Evolutionary conservation across 208 protist genomes (phyloP), one percentile per base, ranked within the genome.

Genomic region (Wallacemonas collosoma): DNA sequence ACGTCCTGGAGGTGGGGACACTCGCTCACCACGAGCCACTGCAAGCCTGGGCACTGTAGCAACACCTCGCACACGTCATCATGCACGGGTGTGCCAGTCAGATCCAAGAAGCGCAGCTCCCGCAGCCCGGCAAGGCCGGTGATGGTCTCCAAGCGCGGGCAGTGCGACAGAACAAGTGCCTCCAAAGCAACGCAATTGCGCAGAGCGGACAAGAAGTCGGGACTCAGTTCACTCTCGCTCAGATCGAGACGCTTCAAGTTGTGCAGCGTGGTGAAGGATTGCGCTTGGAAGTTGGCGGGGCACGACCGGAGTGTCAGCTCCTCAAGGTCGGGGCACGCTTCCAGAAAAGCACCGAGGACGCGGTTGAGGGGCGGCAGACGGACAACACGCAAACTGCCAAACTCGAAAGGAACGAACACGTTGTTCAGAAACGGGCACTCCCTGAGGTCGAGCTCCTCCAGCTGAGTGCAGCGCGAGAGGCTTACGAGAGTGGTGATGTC

Each of bases 401-500:
- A 79, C 67, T 77, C 71, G 55, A 79, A 77, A 6, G 74, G 47
- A 12, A 80, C 65, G 44, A 83, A 79, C 6, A 75, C 71, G 54
- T 80, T 77, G 11, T 65, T 75, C 14, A 85, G 53, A 63, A 75
- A 80, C 1, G 73, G 76, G 70, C 85, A 86, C n/a, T 69, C 73
- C 43, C 71, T 50, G 40, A 90, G 76, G 62, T 79, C 71, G 54
- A 90, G 67, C 56, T 77, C 72, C 73, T 74, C 79, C 50, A 90
- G 69, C 50, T 56, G 58, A 35, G 62, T 67, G 72, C 85, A 87
- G 15, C 79, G 61, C 53, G 77, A 76, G 41, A 87, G 63, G 6
- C 76, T 80, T 15, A 69, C 74, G 66, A 90, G 66, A 17, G 73
- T 80, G 70, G 78, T 83, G 73, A 83, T 80, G 64, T 80, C 81